Evolutionary conservation across 1,284 basidiomycete species (phyloP).

Genomic region (Ganoderma meredithae): DNA sequence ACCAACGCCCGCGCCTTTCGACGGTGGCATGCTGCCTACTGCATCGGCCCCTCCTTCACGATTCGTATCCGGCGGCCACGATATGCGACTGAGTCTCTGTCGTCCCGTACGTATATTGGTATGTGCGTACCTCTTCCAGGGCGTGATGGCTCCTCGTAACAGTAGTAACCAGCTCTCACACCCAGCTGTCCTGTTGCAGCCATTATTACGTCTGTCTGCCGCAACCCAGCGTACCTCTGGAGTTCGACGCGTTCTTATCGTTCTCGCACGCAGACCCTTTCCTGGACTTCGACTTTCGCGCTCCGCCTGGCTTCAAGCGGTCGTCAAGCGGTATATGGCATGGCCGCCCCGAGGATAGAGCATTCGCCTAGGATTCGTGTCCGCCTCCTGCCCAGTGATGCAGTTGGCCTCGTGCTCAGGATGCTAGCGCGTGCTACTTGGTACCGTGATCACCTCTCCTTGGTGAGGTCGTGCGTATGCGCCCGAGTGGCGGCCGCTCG

Average conservation of each 20-base stretch:
- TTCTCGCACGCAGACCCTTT: background rate
- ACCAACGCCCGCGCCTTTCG: background rate
- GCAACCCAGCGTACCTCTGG: background rate
- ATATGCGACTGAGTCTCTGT: background rate
- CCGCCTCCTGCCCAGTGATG: background rate
- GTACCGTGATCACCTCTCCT: background rate
- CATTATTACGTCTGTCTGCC: background rate
- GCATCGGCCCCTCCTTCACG: background rate
- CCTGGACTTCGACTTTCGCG: background rate
- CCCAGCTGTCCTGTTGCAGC: background rate
- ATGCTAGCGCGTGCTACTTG: background rate
- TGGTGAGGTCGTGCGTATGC: background rate
- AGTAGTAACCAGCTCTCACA: background rate
- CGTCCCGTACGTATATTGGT: background rate
- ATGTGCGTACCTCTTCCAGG: background rate
- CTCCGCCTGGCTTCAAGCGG: background rate
- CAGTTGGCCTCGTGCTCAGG: background rate
- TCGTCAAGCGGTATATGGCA: background rate
- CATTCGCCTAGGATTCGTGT: background rate
- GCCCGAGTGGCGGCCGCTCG: background rate
- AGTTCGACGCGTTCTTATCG: background rate
- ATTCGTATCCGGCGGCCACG: background rate
- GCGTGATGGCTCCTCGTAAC: background rate
- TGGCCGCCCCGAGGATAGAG: background rate
- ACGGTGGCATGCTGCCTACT: background rate